These are phyloP conservation scores for Sarocladiaceae sp. DNA, from an alignment of 2,329 filamentous ascomycete species.

Conservation along the genomic window DNA sequence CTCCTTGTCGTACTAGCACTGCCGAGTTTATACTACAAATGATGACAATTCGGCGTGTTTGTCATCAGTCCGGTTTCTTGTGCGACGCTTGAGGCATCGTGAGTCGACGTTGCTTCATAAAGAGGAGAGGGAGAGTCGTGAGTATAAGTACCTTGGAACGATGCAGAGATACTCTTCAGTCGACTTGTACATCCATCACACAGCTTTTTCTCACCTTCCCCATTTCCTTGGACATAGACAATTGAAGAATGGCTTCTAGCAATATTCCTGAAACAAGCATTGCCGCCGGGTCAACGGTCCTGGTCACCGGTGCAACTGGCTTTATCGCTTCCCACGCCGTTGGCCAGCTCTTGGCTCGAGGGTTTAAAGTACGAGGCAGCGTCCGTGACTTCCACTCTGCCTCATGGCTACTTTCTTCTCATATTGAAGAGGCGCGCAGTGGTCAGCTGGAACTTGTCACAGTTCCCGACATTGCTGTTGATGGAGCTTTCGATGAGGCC, in stretches of 20 bases:
- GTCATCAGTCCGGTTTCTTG: too few species aligned
- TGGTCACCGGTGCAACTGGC: constrained; percentile 41
- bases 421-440: background rate
- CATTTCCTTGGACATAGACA: too few species aligned
- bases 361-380: constrained; percentile 38
- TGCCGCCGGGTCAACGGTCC: constrained; percentile 24
- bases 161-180: too few species aligned
- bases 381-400: constrained; percentile 27
- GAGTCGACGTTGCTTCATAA: too few species aligned
- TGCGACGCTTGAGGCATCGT: too few species aligned
- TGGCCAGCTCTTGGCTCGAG: constrained; percentile 31
- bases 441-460: background rate
- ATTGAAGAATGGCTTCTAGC: background rate
- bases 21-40: too few species aligned
- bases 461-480: constrained; percentile 29
- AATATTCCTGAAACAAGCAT: constrained; percentile 12
- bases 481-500: constrained; percentile 30
- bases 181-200: too few species aligned
- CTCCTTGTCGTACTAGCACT: too few species aligned
- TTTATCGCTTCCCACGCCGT: constrained; percentile 37
- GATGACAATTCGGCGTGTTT: too few species aligned
- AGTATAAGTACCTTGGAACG: too few species aligned
- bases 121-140: too few species aligned
- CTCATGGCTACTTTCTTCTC: constrained; percentile 24
- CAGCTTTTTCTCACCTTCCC: too few species aligned